Percentiles rank a stretch among this genome's conserved stretches.
phyloP scores from a whole-genome alignment of 2,329 filamentous ascomycete species.

The Colletotrichum orbiculare region DNA sequence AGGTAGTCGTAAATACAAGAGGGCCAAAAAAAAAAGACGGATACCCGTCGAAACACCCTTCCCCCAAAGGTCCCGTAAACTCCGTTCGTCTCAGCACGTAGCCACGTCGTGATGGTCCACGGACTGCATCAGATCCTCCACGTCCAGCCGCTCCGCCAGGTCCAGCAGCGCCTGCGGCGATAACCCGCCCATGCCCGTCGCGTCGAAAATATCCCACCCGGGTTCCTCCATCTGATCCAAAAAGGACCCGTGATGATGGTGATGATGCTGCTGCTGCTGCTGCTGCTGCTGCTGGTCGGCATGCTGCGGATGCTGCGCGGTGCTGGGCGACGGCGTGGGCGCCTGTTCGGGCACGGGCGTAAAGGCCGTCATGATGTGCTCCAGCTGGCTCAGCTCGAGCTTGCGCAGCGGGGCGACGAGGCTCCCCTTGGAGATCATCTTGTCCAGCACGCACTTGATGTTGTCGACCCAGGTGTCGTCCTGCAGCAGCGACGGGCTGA shows the following conservation, averaged over 20 bases:
- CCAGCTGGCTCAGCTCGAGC: conserved; percentile 50
- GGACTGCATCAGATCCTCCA: conserved; percentile 33
- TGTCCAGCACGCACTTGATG: conserved; percentile 49
- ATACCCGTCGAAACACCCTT: background rate
- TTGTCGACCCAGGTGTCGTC: conserved; percentile 50
- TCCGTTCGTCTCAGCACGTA: background rate
- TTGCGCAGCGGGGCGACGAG: conserved; percentile 50
- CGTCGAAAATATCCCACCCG: conserved; percentile 47
- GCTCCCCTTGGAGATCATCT: conserved; percentile 50
- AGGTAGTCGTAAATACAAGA: background rate
- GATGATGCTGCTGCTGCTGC: conserved; percentile 26
- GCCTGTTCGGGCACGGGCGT: conserved; percentile 42
- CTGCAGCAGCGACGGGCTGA: conserved; percentile 48
- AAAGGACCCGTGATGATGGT: conserved; percentile 28
- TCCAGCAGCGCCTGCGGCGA: conserved; percentile 46
- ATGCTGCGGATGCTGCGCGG: conserved; percentile 1
- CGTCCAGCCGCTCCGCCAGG: conserved; percentile 45
- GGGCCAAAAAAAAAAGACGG: background rate
- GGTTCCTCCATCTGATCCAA: conserved; percentile 34
- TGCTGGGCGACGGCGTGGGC: conserved; percentile 35
- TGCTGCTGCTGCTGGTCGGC: background rate
- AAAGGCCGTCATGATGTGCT: conserved; percentile 48
- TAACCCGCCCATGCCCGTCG: conserved; percentile 45
- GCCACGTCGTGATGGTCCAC: conserved; percentile 11
- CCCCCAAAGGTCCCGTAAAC: background rate